Base-by-base conservation (phyloP, 257 asterid species). In the Verbena officinalis region DNA sequence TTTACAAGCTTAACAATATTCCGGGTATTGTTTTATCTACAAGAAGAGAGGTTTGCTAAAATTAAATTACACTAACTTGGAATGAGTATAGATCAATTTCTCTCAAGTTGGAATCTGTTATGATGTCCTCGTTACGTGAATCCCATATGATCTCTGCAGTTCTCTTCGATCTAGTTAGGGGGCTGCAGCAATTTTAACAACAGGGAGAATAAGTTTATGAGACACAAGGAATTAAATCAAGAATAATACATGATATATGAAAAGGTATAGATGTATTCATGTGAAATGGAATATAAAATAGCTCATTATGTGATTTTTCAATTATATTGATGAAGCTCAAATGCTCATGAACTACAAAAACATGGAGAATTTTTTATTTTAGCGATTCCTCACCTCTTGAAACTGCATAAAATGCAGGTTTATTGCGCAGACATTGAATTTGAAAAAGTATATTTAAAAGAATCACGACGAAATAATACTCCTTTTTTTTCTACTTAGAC, bases 91-190 rank as follows among this genome's bases (percentile, higher is more conserved):
- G 94, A 75, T 93, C 96, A 58, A 93, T 90, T 83, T 93, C 97
- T 70, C 96, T 87, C 75, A 93, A 73, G 74, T 90, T 83, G 48
- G 80, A 62, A 0, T 89, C 97, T 20, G 97, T 85, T 67, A 89
- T 60, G 61, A 92, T 87, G 74, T 87, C 96, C 77, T 75, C 91
- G 71, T 71, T 60, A 14, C 97, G 95, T 27, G 77, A 64, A 60
- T 73, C 79, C 98, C 98, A 93, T 73, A 93, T 93, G 78, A 93
- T 87, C 78, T 93, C 98, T 31, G 98, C 98, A 0, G 97, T 87
- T 76, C 85, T 89, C 84, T 89, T 89, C 42, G 98, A 92, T 83
- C 98, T 79, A 59, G 15, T 75, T 73, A 93, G 83, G 44, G 97
- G 98, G 55, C 98, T 93, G 90, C 69, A 84, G 63, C 48, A 62